Conservation (phyloP, 805 yeast species). For the Pichia rugopelliculosa region DNA sequence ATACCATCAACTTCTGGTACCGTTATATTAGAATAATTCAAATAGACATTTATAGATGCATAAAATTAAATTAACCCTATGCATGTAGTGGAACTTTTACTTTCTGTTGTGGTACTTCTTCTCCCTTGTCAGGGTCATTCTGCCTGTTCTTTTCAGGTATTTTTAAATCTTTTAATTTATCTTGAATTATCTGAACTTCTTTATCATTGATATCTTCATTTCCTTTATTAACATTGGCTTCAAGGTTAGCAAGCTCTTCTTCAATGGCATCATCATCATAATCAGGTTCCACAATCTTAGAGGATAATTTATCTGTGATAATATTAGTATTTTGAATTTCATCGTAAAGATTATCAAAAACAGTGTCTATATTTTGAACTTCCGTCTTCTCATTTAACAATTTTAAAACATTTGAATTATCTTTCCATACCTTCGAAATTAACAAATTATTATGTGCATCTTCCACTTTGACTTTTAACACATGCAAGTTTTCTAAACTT, state of each 20-base stretch:
- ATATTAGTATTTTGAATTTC: conserved; percentile 18
- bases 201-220: conserved; percentile 1
- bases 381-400: conserved; percentile 19
- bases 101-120: not conserved
- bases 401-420: conserved; percentile 20
- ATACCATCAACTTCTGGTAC: conserved; percentile 31
- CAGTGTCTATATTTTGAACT: conserved; percentile 14
- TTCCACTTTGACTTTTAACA: conserved; percentile 20
- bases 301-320: conserved; percentile 14
- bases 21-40: conserved; percentile 9
- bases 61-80: not conserved
- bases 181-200: conserved; percentile 5
- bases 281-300: not conserved
- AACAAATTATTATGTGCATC: conserved; percentile 22
- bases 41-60: not conserved
- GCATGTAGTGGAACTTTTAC: not conserved
- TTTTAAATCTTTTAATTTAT: conserved; percentile 7
- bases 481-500: conserved; percentile 19
- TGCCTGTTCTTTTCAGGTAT: conserved; percentile 6
- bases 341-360: conserved; percentile 16
- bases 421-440: conserved; percentile 19
- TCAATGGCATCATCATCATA: conserved; percentile 21
- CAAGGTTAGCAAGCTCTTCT: conserved; percentile 15
- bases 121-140: not conserved
- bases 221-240: conserved; percentile 8